Base-by-base conservation (phyloP, 2,329 filamentous ascomycete species). In the Lasiodiplodia hormozganensis region DNA sequence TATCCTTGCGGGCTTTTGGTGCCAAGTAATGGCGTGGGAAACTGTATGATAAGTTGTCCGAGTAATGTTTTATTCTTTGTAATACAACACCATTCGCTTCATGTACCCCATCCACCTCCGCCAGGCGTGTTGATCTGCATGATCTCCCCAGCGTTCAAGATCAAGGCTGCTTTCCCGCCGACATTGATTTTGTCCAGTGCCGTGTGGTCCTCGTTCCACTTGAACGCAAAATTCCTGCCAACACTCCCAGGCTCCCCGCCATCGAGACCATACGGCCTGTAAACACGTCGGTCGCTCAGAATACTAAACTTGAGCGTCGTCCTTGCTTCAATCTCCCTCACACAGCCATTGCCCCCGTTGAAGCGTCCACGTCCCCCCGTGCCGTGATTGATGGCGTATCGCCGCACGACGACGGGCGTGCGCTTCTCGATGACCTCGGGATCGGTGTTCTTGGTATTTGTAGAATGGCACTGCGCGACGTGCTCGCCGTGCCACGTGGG, bases 381-480 rank as follows among this genome's bases (percentile, higher is more conserved):
- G 38, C 73, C 76, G 25, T 73, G 68, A 3, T 75, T 72, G 23
- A 79, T 73, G 14, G 69, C 71, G 49, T 78, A 79, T 57, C 75
- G 72, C 12, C 75, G 73, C 14, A 80, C 68, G 25, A 80, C 68
- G 25, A 79, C 73, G 8, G 78, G 77, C 65, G 78, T 79, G 51
- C 78, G 72, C 66, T 75, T 74, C 71, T 80, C 78, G 7, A 77
- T 69, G 7, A 79, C 70, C 69, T 80, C 78, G 1, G 72, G 71
- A 34, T 80, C 78, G 1, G 78, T 78, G 65, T 78, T 80, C 31
- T 75, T 73, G 2, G 78, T 80, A 54, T 80, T 80, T 1, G 79
- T 80, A 74, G 77, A 77, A 64, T 80, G 75, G 5, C 74, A 72
- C 57, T 80, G 78, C 11, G 79, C 76, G 10, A 71, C 78, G 47